Evolutionary conservation across 2,329 filamentous ascomycete genomes (phyloP), one percentile per base, ranked within the genome.

Genomic region (Rosellinia necatrix): DNA sequence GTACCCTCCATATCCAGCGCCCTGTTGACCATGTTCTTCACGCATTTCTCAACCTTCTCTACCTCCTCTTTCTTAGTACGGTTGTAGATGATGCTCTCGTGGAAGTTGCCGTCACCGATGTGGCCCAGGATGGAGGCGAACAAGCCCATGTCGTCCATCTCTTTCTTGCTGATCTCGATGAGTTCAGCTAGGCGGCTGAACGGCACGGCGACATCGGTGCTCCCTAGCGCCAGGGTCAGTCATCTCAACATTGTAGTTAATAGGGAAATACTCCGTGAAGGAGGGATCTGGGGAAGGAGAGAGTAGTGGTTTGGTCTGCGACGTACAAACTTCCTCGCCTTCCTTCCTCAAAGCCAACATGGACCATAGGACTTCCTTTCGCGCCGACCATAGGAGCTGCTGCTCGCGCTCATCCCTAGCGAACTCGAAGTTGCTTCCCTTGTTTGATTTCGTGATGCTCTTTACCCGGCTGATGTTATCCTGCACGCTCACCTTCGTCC

Each of bases 1-100:
- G 92, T 96, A 1, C 92, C 91, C 57, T 96, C 92, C 92, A 97
- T 96, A 62, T 93, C 90, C 21, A 97, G 74, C 2, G 92, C 92
- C n/a, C 91, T 84, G 64, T 89, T 83, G 17, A 96, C 91, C 92
- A 97, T 96, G 65, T 91, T 88, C 69, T 92, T 86, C 42, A 97
- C 91, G 61, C 90, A 91, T 51, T 80, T 81, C 70, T 94, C 90
- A 1, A 94, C 91, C 63, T 88, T 89, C 37, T 81, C 86, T 53
- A 82, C 82, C 73, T 96, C 89, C 22, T 79, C 84, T 3, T 83
- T 80, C 52, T 92, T 79, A 21, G 78, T 81, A 22, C 83, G 82
- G 73, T 94, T 85, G 71, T 96, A 97, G 75, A 97, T 88, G 74
- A 97, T 94, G 69, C 88, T 90, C 70, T 92, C 88, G 71, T 97